Evolutionary conservation across 129 eudicot genomes (phyloP).

Genomic region (Heracleum sosnowskyi): DNA sequence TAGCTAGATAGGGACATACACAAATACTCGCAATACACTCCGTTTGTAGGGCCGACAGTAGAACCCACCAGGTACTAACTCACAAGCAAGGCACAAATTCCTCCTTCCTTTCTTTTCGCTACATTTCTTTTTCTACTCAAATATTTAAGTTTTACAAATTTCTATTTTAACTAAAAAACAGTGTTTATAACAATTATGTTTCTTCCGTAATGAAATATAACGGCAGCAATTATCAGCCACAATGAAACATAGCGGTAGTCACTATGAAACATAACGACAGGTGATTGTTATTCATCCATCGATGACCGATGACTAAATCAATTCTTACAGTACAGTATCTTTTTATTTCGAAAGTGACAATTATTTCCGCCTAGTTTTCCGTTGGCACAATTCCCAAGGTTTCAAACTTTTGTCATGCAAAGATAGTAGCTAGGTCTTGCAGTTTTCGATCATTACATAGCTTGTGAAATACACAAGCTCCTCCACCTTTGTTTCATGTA

Average conservation of each 20-base stretch:
- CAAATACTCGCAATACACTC: conserved; percentile 20
- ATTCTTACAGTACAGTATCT: too few species aligned
- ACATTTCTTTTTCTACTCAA: too few species aligned
- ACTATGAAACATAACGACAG: too few species aligned
- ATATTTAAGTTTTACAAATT: too few species aligned
- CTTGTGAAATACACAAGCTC: conserved; percentile 5
- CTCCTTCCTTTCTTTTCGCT: background rate
- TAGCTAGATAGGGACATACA: background rate
- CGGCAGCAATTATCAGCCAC: too few species aligned
- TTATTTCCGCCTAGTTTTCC: background rate
- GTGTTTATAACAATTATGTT: too few species aligned
- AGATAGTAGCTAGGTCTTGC: background rate
- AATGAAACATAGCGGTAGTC: too few species aligned
- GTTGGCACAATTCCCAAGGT: background rate
- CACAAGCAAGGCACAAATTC: conserved; percentile 90
- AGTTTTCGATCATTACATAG: background rate
- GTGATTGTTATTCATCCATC: too few species aligned
- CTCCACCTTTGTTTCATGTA: background rate
- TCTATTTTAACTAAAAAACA: too few species aligned
- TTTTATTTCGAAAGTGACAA: background rate
- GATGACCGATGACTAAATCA: too few species aligned
- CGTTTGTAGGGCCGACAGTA: conserved; percentile 26
- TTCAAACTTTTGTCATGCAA: background rate
- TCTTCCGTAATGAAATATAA: too few species aligned
- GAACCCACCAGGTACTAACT: conserved; percentile 40